Evolutionary conservation across 83 land plant species (phyloP).

Genomic region (Picea abies): DNA sequence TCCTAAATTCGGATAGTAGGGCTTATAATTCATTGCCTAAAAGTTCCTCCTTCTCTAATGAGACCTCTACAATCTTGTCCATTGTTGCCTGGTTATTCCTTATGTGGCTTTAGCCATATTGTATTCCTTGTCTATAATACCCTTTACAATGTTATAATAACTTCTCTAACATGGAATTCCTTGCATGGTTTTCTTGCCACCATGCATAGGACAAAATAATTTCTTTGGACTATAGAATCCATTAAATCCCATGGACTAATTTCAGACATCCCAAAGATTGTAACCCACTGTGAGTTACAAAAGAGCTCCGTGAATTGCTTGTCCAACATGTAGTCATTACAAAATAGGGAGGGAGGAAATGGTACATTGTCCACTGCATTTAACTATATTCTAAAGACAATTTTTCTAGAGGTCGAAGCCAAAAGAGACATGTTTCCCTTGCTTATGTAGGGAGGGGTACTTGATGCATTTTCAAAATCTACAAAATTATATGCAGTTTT

Average conservation of each 20-base stretch:
- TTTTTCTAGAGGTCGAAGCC: no score
- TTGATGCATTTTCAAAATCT: not conserved
- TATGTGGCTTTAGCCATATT: slow-evolving; percentile 65
- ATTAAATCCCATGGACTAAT: slow-evolving; percentile 88
- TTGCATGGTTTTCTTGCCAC: slow-evolving; percentile 19
- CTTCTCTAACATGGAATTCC: slow-evolving; percentile 92
- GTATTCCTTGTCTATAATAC: slow-evolving; percentile 72
- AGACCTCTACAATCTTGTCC: slow-evolving; percentile 76
- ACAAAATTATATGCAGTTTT: no score
- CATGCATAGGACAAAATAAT: slow-evolving; percentile 83
- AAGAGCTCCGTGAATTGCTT: not conserved
- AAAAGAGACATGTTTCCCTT: no score
- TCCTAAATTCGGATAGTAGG: slow-evolving; percentile 68
- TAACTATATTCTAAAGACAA: no score
- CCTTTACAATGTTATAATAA: slow-evolving; percentile 82
- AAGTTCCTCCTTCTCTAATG: slow-evolving; percentile 84
- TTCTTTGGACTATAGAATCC: slow-evolving; percentile 65
- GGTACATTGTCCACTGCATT: no score
- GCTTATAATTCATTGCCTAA: slow-evolving; percentile 84
- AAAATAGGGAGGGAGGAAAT: not conserved
- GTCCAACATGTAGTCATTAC: not conserved
- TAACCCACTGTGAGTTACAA: slow-evolving; percentile 63
- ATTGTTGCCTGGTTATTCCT: slow-evolving; percentile 79
- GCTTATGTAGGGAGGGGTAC: no score
- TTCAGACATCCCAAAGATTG: slow-evolving; percentile 86